Evolutionary conservation across 1,284 basidiomycete species (phyloP), one percentile per base, ranked within the genome.

Genomic region (Wolfiporia cocos): DNA sequence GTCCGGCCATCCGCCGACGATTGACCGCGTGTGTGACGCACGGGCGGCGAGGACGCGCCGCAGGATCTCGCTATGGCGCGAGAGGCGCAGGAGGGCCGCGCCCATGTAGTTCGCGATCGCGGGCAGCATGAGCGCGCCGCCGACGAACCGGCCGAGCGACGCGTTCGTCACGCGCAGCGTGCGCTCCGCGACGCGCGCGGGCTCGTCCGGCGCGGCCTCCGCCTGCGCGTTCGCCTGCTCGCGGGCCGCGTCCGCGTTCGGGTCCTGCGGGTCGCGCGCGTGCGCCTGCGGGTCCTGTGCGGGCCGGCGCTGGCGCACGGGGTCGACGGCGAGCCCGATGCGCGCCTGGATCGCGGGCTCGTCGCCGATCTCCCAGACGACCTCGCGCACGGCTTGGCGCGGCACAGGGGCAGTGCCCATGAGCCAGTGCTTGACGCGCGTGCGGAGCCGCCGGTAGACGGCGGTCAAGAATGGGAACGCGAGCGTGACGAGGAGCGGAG

Each of bases 61-160:
- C 30, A 85, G 61, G 5, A 78, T 46, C 2, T 51, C 43, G 5
- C 73, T 74, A 37, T 63, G 65, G 44, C 59, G 65, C 11, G 84
- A 77, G 2, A 86, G 53, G 12, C 67, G 65, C 26, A 77, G 63
- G 3, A 88, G 68, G 6, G 83, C 48, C 2, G 65, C 56, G 1
- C 85, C 86, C 80, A 84, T 83, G 30, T 67, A 53, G 36, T 64
- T 76, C 14, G 85, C 73, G 46, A 88, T 74, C 10, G 69, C 68
- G 0, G 86, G 86, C 38, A 82, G 66, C 44, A 81, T 61, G 15
- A 87, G 62, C 0, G 83, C 81, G 2, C 81, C 81, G 20, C 76
- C 80, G 36, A 87, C 59, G 50, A 74, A 64, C 17, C 81, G 71
- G 1, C 82, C 83, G 2, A 87, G 53, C 0, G 78, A 77, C 14